A percentile compares a stretch with the other conserved stretches of the same genome.
phyloP scores from a whole-genome alignment of 2,329 filamentous ascomycete species.

The Colletotrichum abscissum region DNA sequence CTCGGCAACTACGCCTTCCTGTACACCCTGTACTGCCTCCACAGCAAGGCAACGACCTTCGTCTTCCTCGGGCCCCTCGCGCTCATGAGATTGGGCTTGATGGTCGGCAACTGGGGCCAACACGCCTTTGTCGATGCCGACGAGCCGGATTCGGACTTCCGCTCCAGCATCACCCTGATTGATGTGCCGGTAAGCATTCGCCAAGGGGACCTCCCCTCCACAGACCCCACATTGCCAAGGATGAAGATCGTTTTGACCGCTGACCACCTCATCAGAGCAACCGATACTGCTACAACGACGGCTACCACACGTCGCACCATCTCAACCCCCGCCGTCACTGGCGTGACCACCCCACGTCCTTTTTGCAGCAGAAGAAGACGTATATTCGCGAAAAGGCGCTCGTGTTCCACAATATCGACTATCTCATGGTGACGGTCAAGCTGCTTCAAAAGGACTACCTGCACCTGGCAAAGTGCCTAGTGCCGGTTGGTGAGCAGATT shows the following conservation, averaged over 20 bases:
- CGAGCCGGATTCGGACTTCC: constrained; percentile 81
- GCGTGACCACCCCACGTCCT: constrained; percentile 81
- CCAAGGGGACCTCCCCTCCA: not conserved
- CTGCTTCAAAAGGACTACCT: constrained; percentile 78
- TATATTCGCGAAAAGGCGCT: constrained; percentile 77
- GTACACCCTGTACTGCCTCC: constrained; percentile 60
- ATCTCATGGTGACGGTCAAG: constrained; percentile 78
- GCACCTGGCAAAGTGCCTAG: constrained; percentile 74
- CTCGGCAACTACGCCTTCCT: constrained; percentile 64
- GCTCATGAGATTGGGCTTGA: constrained; percentile 76
- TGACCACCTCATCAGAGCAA: constrained; percentile 68
- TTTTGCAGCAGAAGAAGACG: constrained; percentile 74
- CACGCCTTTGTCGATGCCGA: constrained; percentile 83
- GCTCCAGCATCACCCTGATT: constrained; percentile 82
- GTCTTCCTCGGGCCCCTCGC: constrained; percentile 75
- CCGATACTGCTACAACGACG: constrained; percentile 85
- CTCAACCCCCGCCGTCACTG: constrained; percentile 83
- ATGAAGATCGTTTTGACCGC: constrained; percentile 14
- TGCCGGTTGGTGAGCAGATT: constrained; percentile 80
- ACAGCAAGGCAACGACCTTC: constrained; percentile 69
- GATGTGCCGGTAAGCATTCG: constrained; percentile 77
- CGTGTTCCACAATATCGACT: constrained; percentile 86
- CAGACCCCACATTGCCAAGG: not conserved
- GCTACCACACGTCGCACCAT: constrained; percentile 85
- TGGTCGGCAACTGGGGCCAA: constrained; percentile 88